Conservation (phyloP, 306 rosid species). For the Echinosophora koreensis region DNA sequence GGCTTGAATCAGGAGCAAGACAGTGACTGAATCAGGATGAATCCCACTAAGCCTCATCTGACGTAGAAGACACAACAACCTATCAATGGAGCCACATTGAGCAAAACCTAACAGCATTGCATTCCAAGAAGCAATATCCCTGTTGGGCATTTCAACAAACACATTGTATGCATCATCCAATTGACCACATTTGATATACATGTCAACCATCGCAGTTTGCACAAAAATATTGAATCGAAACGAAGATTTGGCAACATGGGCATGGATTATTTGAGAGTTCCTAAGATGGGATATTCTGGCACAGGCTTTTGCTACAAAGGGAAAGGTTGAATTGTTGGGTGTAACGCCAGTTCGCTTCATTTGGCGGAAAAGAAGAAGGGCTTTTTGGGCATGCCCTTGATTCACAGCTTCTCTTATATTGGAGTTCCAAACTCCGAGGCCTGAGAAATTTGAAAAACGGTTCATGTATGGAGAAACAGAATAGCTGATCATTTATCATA, state of each 20-base stretch:
- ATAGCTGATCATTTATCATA: slow-evolving; percentile 33
- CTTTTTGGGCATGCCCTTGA: slow-evolving; percentile 48
- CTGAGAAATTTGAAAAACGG: slow-evolving; percentile 44
- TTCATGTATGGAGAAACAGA: slow-evolving; percentile 39
- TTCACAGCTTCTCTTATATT: slow-evolving; percentile 55
- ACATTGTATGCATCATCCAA: slow-evolving; percentile 55
- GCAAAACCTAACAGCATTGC: slow-evolving; percentile 68
- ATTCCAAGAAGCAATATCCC: slow-evolving; percentile 71
- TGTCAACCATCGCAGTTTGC: slow-evolving; percentile 62
- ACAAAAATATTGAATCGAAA: slow-evolving; percentile 55
- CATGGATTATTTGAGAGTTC: slow-evolving; percentile 57
- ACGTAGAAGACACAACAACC: slow-evolving; percentile 49
- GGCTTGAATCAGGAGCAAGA: slow-evolving; percentile 59
- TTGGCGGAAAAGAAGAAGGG: slow-evolving; percentile 57
- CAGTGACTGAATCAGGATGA: slow-evolving; percentile 62
- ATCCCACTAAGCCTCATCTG: slow-evolving; percentile 63
- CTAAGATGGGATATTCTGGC: slow-evolving; percentile 52
- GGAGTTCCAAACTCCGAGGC: slow-evolving; percentile 50
- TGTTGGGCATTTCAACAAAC: slow-evolving; percentile 62
- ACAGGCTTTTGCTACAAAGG: slow-evolving; percentile 61
- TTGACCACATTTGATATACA: slow-evolving; percentile 59
- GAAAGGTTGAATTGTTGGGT: slow-evolving; percentile 64
- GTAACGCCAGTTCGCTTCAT: slow-evolving; percentile 55
- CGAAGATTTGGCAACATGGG: slow-evolving; percentile 58
- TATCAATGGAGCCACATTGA: slow-evolving; percentile 50